A percentile compares a stretch with the other conserved stretches of the same genome.
Conservation (phyloP, 805 yeast genomes). For the Saccharomycopsis sp. region DNA sequence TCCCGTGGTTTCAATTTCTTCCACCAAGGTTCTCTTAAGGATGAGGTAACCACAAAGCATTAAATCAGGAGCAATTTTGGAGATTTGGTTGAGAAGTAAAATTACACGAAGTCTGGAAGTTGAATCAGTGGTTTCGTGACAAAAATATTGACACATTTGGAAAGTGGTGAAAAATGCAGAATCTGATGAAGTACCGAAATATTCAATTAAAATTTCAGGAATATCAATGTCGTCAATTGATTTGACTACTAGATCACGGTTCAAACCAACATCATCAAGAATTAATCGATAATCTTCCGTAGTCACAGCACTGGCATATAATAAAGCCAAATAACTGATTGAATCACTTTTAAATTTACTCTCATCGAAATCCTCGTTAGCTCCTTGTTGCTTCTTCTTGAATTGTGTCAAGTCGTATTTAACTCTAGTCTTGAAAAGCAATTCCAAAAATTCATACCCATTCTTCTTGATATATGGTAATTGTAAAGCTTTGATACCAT, state of each 20-base stretch:
- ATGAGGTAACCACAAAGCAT: constrained; percentile 11
- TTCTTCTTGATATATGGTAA: constrained; percentile 48
- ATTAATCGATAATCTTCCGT: not conserved
- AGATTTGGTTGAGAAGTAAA: constrained; percentile 10
- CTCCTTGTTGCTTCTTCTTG: not conserved
- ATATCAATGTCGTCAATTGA: constrained; percentile 1
- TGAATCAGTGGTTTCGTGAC: constrained; percentile 9
- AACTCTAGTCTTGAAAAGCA: constrained; percentile 35
- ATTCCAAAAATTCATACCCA: constrained; percentile 39
- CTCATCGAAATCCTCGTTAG: not conserved
- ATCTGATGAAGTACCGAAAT: constrained; percentile 10
- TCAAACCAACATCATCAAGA: constrained; percentile 6
- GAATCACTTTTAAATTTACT: not conserved
- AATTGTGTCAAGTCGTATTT: constrained; percentile 3
- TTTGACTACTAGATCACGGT: not conserved
- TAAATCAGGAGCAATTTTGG: constrained; percentile 13
- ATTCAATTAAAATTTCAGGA: constrained; percentile 16
- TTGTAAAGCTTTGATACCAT: constrained; percentile 50
- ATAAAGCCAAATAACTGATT: constrained; percentile 7
- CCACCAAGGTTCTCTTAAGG: constrained; percentile 5
- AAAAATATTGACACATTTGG: constrained; percentile 10
- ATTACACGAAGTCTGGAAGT: constrained; percentile 6
- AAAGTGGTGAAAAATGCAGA: constrained; percentile 10
- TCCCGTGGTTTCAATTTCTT: constrained; percentile 17
- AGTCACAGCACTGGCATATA: constrained; percentile 5